Base-by-base conservation (phyloP, 176 grass and related monocot genomes). In the Lolium perenne region DNA sequence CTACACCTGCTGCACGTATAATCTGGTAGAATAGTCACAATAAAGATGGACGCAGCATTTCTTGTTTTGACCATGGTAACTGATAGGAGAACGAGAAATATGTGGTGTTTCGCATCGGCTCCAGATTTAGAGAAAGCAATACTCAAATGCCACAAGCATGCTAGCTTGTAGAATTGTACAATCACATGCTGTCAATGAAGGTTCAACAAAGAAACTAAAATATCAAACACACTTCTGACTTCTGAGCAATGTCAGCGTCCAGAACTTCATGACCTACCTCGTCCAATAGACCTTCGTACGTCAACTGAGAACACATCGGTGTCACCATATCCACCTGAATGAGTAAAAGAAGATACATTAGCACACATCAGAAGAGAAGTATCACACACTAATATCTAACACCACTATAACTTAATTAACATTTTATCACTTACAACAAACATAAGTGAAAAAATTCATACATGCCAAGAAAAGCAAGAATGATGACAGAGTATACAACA, bases 291-390 rank as follows among this genome's bases (percentile, higher is more conserved):
- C 96, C 96, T 98, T 98, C 93, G 82, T 98, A 98, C 29, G 93
- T 95, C 87, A 98, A 86, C 86, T 94, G 93, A 82, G 91, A 95
- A 78, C 96, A 98, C 96, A 98, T 94, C 12, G 93, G 96, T 80
- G 96, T 98, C 82, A 98, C 90, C 94, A 98, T 89, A 87, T 95
- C 96, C 86, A 98, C 96, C 93, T 98, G 88, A 81, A 86, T 72
- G 12, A 16, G 49, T 60, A 57, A 81, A 71, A 87, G 15, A 78
- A 48, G 25, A 54, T 50, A 58, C 7, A 78, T 80, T 73, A 48
- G 22, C 23, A 90, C 20, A 57, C 13, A 73, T 64, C 32, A 71
- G 60, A 75, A 79, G 11, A 51, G 4, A 4, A 50, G 11, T 61
- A 61, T 59, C 50, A 13, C n/a, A 75, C 47, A 32, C 8, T 75